Evolutionary conservation across 2,329 filamentous ascomycete species (phyloP), one percentile per base, ranked within the genome.

Genomic region (Geoglossum cookeanum): DNA sequence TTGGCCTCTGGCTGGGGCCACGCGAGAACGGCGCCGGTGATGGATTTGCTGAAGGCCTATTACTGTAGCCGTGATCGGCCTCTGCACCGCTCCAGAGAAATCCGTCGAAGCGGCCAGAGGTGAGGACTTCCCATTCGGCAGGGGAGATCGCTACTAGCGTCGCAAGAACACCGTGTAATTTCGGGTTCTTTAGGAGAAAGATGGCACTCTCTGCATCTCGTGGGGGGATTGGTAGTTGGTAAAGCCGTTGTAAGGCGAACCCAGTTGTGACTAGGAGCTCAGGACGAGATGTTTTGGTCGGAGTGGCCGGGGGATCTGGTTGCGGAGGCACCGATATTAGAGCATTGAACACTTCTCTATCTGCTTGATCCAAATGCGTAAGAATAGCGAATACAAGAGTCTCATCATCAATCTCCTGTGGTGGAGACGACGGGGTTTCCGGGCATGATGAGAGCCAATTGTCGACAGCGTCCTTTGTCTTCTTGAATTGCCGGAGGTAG

Each of bases 41-140:
- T 17, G 49, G 49, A 22, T 35, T 53, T n/a, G 30, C 49, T 4
- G 30, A 53, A 53, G 49, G 30, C 15, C 17, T 53, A 32, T n/a
- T 35, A 32, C 49, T 53, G 30, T 35, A 32, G 30, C 13, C 17
- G 3, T 17, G 1, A 22, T 53, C 49, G 6, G 32, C 74, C 61
- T 96, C 90, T 5, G 87, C 88, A 27, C 91, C 91, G 49, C 88
- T 94, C 81, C 91, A 94, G 22, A 96, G 76, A 70, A 97, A 97
- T 3, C 91, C 91, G 66, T 96, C 90, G 64, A 97, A 97, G 32
- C 91, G 85, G 32, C 91, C 91, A 0, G 91, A 96, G 3, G 85
- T 87, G 11, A 97, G 76, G 57, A 97, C 94, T 61, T 96, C 91
- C 91, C 91, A 97, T 69, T 97, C 91, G n/a, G 87, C 85, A 52